Base-by-base conservation (phyloP, 176 grass and related monocot species). In the Avena eriantha region DNA sequence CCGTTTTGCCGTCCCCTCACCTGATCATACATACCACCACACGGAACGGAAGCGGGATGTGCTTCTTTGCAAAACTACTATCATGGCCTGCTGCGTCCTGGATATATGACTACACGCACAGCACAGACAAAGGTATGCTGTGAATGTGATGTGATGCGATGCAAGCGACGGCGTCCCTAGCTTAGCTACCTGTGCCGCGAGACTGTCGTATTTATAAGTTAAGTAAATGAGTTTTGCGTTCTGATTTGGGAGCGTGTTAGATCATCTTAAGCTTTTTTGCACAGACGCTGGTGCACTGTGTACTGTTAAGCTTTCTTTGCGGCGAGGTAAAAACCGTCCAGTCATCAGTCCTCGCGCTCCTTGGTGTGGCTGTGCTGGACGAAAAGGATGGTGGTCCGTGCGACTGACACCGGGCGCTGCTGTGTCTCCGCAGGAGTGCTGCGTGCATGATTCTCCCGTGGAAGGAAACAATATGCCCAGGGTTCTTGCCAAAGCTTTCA, bases 401-500 rank as follows among this genome's bases (percentile, higher is more conserved):
- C 71, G 43, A 5, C 69, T 47, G 69, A 41, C 69, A 24, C 21
- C 10, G 69, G 70, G 70, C 41, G 41, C 41, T 48, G 70, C 66
- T 1, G 16, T 39, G 22, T 24, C 64, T 68, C 15, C 8, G 31
- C 60, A 1, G 51, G 18, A 12, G 2, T 50, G 48, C 48, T 57
- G 55, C 55, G 18, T 16, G 61, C 69, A 48, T 73, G 70, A 48
- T 48, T 73, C 11, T 73, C 41, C 70, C 70, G 70, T 73, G 70
- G 21, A 73, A 73, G 70, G 71, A 49, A 48, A 49, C 70, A 73
- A 48, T 73, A 73, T 73, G 12, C 45, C n/a, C 71, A 74, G 71
- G 71, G 43, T 74, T 49, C 43, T 74, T 14, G 71, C 71, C 45
- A 29, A 31, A 76, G 23, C 47, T 18, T 76, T 76, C 73, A 76